A percentile compares a stretch with the other conserved stretches of the same genome.
Conservation (phyloP, 805 yeast genomes). For the Saccharomycopsis guyanensis region DNA sequence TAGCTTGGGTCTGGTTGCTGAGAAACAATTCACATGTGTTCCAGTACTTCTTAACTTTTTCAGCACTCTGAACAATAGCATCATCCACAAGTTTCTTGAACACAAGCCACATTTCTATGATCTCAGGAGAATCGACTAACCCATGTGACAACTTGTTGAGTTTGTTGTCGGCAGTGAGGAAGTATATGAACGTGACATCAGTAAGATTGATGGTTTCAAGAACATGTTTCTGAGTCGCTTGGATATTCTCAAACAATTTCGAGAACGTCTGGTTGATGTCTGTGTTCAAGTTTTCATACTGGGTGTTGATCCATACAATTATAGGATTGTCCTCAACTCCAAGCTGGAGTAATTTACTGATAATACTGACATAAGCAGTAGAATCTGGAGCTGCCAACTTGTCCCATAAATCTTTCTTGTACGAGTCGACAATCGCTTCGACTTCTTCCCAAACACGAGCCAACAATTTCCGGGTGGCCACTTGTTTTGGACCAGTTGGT, state of each 20-base stretch:
- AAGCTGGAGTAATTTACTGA: conserved; percentile 52
- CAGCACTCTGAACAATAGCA: conserved; percentile 30
- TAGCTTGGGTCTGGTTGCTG: conserved; percentile 38
- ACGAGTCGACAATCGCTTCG: conserved; percentile 43
- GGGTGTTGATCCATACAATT: conserved; percentile 50
- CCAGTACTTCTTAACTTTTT: conserved; percentile 44
- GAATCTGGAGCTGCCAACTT: conserved; percentile 31
- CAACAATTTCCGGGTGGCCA: conserved; percentile 32
- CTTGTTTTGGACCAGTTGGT: conserved; percentile 5
- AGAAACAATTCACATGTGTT: conserved; percentile 46
- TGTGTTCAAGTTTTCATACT: conserved; percentile 33
- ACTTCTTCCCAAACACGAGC: conserved; percentile 51
- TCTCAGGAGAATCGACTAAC: conserved; percentile 44
- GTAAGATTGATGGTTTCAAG: conserved; percentile 30
- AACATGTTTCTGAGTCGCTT: conserved; percentile 35
- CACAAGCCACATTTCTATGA: conserved; percentile 54
- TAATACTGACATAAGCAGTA: conserved; percentile 29
- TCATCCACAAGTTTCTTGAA: conserved; percentile 36
- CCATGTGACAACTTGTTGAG: conserved; percentile 23
- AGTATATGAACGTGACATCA: conserved; percentile 27
- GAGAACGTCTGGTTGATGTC: conserved; percentile 36
- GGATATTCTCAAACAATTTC: conserved; percentile 34
- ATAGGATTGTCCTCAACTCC: conserved; percentile 63
- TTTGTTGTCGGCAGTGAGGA: conserved; percentile 21
- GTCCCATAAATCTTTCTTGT: conserved; percentile 48